phyloP scores from a whole-genome alignment of 371 early-diverging fungal species.

The Paramicrosporidium saccamoebae region DNA sequence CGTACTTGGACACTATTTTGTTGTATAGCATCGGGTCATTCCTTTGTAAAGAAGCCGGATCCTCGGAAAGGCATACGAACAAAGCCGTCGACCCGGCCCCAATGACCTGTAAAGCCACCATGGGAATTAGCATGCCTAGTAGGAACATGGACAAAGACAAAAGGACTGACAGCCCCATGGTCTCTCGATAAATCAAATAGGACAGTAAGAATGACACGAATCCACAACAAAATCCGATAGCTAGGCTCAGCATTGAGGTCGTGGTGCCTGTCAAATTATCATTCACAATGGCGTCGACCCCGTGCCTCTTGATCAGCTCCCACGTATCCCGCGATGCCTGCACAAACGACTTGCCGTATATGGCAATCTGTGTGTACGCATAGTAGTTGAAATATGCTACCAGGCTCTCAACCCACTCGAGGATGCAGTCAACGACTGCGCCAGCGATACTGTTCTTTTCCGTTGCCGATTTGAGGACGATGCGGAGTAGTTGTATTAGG shows the following conservation, averaged over 20 bases:
- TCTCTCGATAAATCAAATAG: conserved; percentile 6
- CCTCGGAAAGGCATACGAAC: conserved; percentile 52
- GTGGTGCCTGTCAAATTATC: conserved; percentile 37
- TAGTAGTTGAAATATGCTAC: conserved; percentile 41
- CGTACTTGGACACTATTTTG: no score
- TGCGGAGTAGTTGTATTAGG: conserved; percentile 29
- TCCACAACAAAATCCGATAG: conserved; percentile 7
- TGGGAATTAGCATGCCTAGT: no score
- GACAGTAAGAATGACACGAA: conserved; percentile 7
- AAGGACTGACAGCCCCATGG: no score
- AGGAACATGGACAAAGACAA: no score
- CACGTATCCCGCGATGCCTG: conserved; percentile 52
- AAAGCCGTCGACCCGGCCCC: conserved; percentile 41
- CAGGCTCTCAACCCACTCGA: conserved; percentile 14
- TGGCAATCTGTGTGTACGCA: conserved; percentile 64
- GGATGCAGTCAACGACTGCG: conserved; percentile 16
- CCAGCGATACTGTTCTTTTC: no score
- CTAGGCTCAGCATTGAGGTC: conserved; percentile 9
- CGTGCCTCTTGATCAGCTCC: conserved; percentile 43
- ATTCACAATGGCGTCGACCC: conserved; percentile 62
- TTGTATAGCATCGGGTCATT: no score
- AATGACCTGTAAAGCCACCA: no score
- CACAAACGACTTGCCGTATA: conserved; percentile 65
- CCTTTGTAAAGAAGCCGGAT: no score
- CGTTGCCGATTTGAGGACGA: conserved; percentile 9